phyloP scores from a whole-genome alignment of 192 early-diverging fungal species.

The Coemansia sp. region DNA sequence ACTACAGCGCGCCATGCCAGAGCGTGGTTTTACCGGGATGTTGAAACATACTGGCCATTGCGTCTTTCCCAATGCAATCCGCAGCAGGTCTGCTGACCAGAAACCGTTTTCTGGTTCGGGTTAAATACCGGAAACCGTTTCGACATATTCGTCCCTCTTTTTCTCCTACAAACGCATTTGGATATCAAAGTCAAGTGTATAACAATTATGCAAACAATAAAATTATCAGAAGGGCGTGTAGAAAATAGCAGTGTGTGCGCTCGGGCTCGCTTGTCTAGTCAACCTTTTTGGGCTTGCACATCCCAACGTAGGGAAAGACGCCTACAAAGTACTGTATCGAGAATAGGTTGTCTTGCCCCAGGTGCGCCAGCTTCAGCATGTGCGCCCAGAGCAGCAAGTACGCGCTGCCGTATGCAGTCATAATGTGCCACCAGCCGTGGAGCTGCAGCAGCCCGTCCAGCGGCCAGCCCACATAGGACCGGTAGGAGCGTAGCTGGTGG shows the following conservation, averaged over 20 bases:
- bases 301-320: constrained; percentile 29
- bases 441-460: constrained; percentile 54
- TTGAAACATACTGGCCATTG: background rate
- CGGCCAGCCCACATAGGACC: constrained; percentile 53
- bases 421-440: constrained; percentile 64
- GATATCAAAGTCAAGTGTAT: too few relatives aligned
- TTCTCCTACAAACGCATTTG: too few relatives aligned
- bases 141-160: too few relatives aligned
- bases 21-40: background rate
- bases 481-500: constrained; percentile 49
- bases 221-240: background rate
- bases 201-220: constrained; percentile 1
- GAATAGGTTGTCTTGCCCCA: constrained; percentile 40
- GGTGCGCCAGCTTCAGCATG: constrained; percentile 35
- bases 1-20: background rate
- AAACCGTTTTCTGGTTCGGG: background rate
- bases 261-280: constrained; percentile 23
- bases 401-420: constrained; percentile 50
- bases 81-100: background rate
- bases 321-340: constrained; percentile 26
- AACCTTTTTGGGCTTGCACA: constrained; percentile 32
- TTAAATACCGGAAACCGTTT: background rate
- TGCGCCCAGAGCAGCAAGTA: constrained; percentile 48
- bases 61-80: background rate
- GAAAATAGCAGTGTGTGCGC: background rate